Evolutionary conservation across 208 protist species (phyloP).

Genomic region (Phytomonas serpens): DNA sequence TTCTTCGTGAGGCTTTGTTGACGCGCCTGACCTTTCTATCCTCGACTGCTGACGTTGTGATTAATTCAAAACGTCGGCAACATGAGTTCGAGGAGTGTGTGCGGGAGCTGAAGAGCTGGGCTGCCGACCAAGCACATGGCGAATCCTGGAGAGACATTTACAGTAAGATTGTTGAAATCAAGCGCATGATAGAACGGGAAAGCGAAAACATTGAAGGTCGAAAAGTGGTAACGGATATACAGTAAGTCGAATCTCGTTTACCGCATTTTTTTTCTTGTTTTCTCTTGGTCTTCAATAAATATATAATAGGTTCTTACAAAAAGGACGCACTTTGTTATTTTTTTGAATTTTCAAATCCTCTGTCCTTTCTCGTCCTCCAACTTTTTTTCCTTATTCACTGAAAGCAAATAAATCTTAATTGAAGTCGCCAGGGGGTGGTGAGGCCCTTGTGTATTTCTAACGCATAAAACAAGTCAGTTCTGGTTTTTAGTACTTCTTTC

Average conservation of each 20-base stretch:
- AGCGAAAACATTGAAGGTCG: constrained; percentile 15
- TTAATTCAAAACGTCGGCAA: constrained; percentile 57
- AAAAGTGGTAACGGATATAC: neutral
- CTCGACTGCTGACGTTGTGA: constrained; percentile 33
- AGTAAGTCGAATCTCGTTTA: neutral
- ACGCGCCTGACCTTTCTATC: constrained; percentile 70
- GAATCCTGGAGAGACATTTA: constrained; percentile 77
- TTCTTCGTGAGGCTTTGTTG: constrained; percentile 61
- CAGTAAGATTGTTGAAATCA: constrained; percentile 60
- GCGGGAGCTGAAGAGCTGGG: constrained; percentile 70
- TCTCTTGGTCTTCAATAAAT: constrained; percentile 3
- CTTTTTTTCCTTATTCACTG: neutral
- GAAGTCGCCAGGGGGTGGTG: neutral
- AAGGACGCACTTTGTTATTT: neutral
- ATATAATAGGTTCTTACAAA: neutral
- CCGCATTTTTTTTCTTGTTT: constrained; percentile 11
- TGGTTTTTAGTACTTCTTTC: constrained; percentile 6
- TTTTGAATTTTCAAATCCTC: neutral
- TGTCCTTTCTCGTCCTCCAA: constrained; percentile 9
- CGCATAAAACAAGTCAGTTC: neutral
- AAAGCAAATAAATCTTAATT: neutral
- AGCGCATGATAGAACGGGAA: constrained; percentile 57
- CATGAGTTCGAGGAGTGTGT: constrained; percentile 68
- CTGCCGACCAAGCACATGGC: constrained; percentile 39
- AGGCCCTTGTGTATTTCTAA: neutral